Evolutionary conservation across 2,329 filamentous ascomycete species (phyloP).

Genomic region (Helotiales sp.): DNA sequence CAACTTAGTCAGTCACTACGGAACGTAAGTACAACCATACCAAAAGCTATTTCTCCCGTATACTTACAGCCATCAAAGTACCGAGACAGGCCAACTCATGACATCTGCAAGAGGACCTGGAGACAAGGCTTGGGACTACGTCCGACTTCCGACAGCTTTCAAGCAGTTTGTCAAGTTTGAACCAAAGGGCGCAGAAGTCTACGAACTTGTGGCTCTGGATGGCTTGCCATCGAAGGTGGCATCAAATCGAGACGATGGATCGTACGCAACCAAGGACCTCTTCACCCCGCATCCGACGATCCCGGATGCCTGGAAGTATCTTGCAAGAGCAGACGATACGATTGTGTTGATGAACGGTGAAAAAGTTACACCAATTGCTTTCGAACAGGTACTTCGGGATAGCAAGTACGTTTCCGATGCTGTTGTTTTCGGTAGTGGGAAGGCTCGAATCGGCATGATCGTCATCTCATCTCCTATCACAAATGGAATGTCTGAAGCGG

Average conservation of each 20-base stretch:
- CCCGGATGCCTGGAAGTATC: slow-evolving; percentile 52
- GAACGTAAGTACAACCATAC: slow-evolving; percentile 47
- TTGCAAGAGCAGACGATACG: slow-evolving; percentile 52
- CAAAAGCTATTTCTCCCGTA: slow-evolving; percentile 49
- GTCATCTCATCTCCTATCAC: slow-evolving; percentile 54
- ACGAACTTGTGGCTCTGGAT: slow-evolving; percentile 43
- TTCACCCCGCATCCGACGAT: slow-evolving; percentile 51
- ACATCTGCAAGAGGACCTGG: slow-evolving; percentile 55
- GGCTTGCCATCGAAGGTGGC: slow-evolving; percentile 46
- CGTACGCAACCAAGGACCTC: slow-evolving; percentile 51
- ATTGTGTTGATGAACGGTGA: slow-evolving; percentile 54
- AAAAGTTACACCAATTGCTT: slow-evolving; percentile 52
- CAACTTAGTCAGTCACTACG: slow-evolving; percentile 61
- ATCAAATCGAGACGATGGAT: slow-evolving; percentile 49
- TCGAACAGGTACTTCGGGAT: slow-evolving; percentile 60
- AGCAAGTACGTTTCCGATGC: slow-evolving; percentile 59
- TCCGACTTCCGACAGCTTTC: slow-evolving; percentile 44
- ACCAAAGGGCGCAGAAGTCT: slow-evolving; percentile 41
- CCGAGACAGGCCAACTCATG: slow-evolving; percentile 66
- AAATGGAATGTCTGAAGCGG: slow-evolving; percentile 44
- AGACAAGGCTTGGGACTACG: slow-evolving; percentile 66
- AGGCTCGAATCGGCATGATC: slow-evolving; percentile 57
- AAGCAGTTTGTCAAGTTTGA: slow-evolving; percentile 28
- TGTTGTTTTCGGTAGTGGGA: slow-evolving; percentile 61
- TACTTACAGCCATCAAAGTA: slow-evolving; percentile 48